Evolutionary conservation across 2,329 filamentous ascomycete genomes (phyloP).

Genomic region (Cladosporium sp.): DNA sequence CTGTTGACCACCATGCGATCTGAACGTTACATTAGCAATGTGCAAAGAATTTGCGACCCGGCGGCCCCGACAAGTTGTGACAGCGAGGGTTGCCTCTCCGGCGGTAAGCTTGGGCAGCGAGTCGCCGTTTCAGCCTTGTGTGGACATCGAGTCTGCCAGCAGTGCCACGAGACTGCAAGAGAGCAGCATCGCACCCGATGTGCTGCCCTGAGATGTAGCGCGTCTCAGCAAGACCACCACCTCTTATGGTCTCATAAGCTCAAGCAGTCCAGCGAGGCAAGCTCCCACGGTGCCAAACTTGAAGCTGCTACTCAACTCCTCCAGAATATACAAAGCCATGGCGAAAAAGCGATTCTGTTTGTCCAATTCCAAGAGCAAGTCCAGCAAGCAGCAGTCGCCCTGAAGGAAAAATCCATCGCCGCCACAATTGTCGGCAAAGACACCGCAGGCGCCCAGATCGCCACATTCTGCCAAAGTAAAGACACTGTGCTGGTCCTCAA

Average conservation of each 20-base stretch:
- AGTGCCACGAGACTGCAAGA: slow-evolving; percentile 37
- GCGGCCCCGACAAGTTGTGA: not conserved
- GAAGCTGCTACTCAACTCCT: slow-evolving; percentile 49
- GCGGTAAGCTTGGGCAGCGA: not conserved
- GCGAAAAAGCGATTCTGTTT: slow-evolving; percentile 58
- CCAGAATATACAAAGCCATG: slow-evolving; percentile 35
- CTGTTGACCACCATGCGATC: slow-evolving; percentile 28
- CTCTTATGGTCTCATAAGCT: slow-evolving; percentile 44
- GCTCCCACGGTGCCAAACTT: slow-evolving; percentile 49
- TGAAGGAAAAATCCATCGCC: slow-evolving; percentile 34
- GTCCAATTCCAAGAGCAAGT: slow-evolving; percentile 54
- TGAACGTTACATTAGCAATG: slow-evolving; percentile 27
- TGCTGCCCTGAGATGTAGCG: slow-evolving; percentile 42
- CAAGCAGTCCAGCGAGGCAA: slow-evolving; percentile 24
- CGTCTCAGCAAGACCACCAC: slow-evolving; percentile 41
- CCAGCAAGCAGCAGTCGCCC: slow-evolving; percentile 37
- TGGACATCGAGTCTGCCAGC: slow-evolving; percentile 53
- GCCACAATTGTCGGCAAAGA: slow-evolving; percentile 41
- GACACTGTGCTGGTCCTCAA: slow-evolving; percentile 59
- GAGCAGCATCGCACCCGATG: slow-evolving; percentile 39
- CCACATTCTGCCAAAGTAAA: slow-evolving; percentile 28
- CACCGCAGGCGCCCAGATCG: slow-evolving; percentile 25
- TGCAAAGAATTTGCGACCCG: slow-evolving; percentile 18
- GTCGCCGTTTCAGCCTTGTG: slow-evolving; percentile 49
- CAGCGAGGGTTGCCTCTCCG: not conserved